Conservation (phyloP, 257 asterid genomes). For the Solanum etuberosum region DNA sequence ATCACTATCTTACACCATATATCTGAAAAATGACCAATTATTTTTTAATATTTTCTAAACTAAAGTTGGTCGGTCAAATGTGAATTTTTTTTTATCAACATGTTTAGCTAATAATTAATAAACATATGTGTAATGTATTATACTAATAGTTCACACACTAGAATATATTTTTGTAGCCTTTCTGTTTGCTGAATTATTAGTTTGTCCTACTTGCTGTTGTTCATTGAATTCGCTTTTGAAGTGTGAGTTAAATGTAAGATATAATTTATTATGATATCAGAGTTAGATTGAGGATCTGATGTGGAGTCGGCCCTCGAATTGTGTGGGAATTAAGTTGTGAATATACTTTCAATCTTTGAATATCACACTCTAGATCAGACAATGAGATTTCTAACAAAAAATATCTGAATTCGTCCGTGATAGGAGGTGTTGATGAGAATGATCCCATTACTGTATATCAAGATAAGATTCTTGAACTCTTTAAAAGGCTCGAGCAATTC, state of each 20-base stretch:
- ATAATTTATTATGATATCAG: background rate
- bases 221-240: background rate
- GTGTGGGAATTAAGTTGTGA: background rate
- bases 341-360: background rate
- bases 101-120: background rate
- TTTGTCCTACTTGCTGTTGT: background rate
- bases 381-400: background rate
- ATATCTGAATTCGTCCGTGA: background rate
- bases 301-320: background rate
- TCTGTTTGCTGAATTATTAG: background rate
- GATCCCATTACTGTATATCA: background rate
- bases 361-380: background rate
- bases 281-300: background rate
- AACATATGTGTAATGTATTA: background rate
- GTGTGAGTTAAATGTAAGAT: background rate
- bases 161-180: background rate
- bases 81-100: background rate
- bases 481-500: background rate
- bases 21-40: background rate
- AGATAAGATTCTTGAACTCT: fast-evolving
- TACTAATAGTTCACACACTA: background rate
- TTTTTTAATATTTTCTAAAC: background rate
- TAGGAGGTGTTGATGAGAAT: background rate
- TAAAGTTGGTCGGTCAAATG: background rate
- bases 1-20: background rate